Evolutionary conservation across 1,284 basidiomycete genomes (phyloP), one percentile per base, ranked within the genome.

Genomic region (Malassezia furfur): DNA sequence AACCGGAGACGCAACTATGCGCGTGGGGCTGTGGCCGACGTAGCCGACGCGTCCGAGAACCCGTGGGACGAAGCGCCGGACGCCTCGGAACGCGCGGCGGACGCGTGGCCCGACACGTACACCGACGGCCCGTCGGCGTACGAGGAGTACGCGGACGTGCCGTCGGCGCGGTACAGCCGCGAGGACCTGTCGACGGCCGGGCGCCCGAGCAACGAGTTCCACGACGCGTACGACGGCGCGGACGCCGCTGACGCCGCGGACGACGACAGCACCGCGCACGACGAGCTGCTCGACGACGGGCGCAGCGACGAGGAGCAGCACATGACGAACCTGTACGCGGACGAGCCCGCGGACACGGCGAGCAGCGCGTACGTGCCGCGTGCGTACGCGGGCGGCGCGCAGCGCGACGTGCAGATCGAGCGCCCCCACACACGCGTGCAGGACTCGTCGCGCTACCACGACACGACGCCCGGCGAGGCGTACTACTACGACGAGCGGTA

Each of bases 401-500:
- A 25, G 19, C 5, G 11, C 9, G 32, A 45, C 11, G 43, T 45
- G 28, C 9, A 11, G 1, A 21, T 48, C 11, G 47, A 38, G 21
- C 34, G 36, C 21, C 47, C 32, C 10, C 22, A 39, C 36, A 31
- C 21, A 7, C 14, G 17, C 10, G 21, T 22, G 12, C 40, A 43
- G 17, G 40, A 43, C 21, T 43, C 21, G 21, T 12, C 12, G 17
- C 40, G 14, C 12, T 43, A 12, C 30, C 22, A 43, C n/a, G 38
- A 48, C 1, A 31, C 19, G 12, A 17, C 14, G 11, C 5, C 17
- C 22, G 47, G 5, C 19, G 47, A 48, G 17, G 6, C 36, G 14
- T 36, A 38, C 36, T n/a, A 37, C 22, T 57, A 52, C 35, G 34
- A 52, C 44, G 37, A 49, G 3, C 6, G 38, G 7, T 46, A 47